Base-by-base conservation (phyloP, 2,329 filamentous ascomycete species). In the Chrysoporthe austroafricana region DNA sequence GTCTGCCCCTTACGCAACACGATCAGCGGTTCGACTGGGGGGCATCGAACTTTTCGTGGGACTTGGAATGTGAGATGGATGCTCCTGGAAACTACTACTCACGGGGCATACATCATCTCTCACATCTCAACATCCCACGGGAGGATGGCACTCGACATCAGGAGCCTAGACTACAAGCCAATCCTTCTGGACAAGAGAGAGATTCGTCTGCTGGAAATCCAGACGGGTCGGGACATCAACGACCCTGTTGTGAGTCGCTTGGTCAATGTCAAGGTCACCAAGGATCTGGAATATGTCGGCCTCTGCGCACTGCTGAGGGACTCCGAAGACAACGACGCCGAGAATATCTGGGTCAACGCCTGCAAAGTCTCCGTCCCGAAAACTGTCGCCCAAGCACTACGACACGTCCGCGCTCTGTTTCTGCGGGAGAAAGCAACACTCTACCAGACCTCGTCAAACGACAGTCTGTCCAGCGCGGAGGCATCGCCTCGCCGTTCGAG, bases 191-290 rank as follows among this genome's bases (percentile, higher is more conserved):
- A 66, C 16, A 44, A 46, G 16, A 26, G 8, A 44, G 67, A 69
- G 2, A 67, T 69, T 61, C 67, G 67, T 9, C 61, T 69, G 42
- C 43, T 69, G 59, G 67, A 69, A 16, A 39, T 69, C 48, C 60
- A 66, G 42, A 52, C 64, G 57, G 67, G 59, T 16, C 61, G 50
- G 42, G 62, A 63, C 39, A n/a, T 69, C 64, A 62, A 60, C 34
- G 67, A 69, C 2, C 61, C 57, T 34, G 48, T 69, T 44, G 44
- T 63, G 59, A 57, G 59, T 21, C 67, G 67, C 21, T 44, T 69
- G 16, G 64, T 67, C 59, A 67, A 63, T 44, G 50, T 48, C 26
- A 54, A 43, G 32, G 13, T 69, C 46, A 66, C 60, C 14, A 34
- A 46, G 21, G 64, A 69, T 1, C 50, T 67, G 32, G 67, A 69